These are phyloP conservation scores for Naematelia aurantialba DNA, from an alignment of 768 basidiomycete genomes.

Conservation along the genomic window DNA sequence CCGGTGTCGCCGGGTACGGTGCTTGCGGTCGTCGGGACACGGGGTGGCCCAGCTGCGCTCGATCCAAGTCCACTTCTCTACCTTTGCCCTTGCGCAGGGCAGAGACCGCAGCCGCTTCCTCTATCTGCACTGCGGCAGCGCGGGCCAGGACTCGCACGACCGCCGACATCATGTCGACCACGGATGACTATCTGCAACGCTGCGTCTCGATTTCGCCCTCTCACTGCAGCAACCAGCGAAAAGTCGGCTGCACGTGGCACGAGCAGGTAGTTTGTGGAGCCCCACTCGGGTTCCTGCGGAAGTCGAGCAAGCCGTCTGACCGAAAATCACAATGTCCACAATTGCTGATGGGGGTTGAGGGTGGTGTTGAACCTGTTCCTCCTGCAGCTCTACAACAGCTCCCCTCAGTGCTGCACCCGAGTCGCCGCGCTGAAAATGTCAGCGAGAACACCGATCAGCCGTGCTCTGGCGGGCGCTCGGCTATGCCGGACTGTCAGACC, in stretches of 20 bases:
- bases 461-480: neutral
- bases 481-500: neutral
- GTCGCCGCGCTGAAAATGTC: no score
- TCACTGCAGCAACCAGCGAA: no score
- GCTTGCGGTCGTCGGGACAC: no score
- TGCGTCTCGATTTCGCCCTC: no score
- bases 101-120: conserved; percentile 31
- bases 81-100: conserved; percentile 3
- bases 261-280: neutral
- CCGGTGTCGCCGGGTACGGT: no score
- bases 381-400: no score
- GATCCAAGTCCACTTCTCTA: neutral
- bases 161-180: conserved; percentile 27
- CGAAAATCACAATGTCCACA: neutral
- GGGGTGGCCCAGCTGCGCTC: no score
- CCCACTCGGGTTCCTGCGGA: neutral
- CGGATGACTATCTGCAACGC: conserved; percentile 2
- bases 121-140: conserved; percentile 39
- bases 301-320: neutral
- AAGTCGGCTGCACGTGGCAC: no score
- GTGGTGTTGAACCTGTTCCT: no score
- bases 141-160: conserved; percentile 34
- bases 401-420: no score
- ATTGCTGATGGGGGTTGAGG: no score
- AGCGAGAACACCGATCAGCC: neutral